Percentiles rank a stretch among this genome's conserved stretches.
Evolutionary conservation across 2,329 filamentous ascomycete species (phyloP).

Genomic region (Claviceps purpurea): DNA sequence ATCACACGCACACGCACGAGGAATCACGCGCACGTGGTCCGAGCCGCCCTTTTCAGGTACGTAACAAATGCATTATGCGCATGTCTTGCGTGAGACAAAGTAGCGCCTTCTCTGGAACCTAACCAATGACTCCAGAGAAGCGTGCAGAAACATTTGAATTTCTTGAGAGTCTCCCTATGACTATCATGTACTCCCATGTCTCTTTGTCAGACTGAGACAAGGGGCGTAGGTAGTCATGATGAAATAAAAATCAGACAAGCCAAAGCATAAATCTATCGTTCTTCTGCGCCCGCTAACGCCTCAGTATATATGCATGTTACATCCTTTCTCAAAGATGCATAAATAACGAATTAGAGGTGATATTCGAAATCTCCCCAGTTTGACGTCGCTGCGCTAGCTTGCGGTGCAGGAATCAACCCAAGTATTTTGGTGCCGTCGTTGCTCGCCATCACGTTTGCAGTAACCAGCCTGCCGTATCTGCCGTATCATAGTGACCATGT

Average conservation of each 20-base stretch:
- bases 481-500: not conserved
- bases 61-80: not conserved
- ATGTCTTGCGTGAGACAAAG: not conserved
- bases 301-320: conserved; percentile 5
- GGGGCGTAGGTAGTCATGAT: not conserved
- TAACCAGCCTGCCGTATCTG: not conserved
- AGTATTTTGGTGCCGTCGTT: not conserved
- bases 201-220: not conserved
- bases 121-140: not conserved
- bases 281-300: conserved; percentile 6
- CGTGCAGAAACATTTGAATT: not conserved
- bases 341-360: not conserved
- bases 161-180: not conserved
- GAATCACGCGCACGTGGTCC: no score
- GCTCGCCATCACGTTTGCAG: not conserved
- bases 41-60: no score
- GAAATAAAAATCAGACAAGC: not conserved
- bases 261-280: conserved; percentile 5
- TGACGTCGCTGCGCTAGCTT: not conserved
- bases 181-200: not conserved
- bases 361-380: not conserved
- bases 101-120: not conserved
- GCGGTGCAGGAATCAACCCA: not conserved
- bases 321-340: conserved; percentile 2
- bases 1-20: no score